These are phyloP conservation scores for Gynostemma pentaphyllum DNA, from an alignment of 306 rosid genomes.

Conservation along the genomic window DNA sequence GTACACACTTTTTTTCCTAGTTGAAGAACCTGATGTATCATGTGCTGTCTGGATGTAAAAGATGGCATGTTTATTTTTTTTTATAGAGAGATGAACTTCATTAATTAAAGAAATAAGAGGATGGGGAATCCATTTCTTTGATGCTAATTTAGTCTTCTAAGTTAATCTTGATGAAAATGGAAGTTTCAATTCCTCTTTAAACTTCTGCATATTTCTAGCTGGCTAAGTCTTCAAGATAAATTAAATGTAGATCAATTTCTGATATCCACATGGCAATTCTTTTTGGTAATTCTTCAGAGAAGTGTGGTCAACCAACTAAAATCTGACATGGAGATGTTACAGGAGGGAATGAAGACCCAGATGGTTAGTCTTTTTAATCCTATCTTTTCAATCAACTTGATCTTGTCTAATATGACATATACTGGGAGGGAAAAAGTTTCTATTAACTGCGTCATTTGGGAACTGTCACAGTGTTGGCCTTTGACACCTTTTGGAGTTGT, in stretches of 20 bases:
- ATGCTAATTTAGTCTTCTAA: not conserved
- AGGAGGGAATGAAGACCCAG: conserved; percentile 59
- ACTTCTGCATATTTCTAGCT: not conserved
- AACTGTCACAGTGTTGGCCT: conserved; percentile 3
- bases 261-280: not conserved
- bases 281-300: conserved; percentile 42
- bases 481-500: not conserved
- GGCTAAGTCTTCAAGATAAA: not conserved
- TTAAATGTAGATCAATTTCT: conserved; percentile 1
- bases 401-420: not conserved
- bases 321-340: conserved; percentile 70
- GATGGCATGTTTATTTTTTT: not conserved
- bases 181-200: not conserved
- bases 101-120: too few species aligned
- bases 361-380: conserved; percentile 45
- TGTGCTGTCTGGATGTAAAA: not conserved
- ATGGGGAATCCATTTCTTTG: too few species aligned
- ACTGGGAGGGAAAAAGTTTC: not conserved
- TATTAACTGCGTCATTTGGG: not conserved
- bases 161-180: not conserved
- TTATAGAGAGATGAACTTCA: too few species aligned
- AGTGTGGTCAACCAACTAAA: conserved; percentile 66
- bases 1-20: not conserved
- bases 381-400: not conserved
- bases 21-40: not conserved